These are phyloP conservation scores for Rutstroemia sp. DNA, from an alignment of 2,329 filamentous ascomycete genomes.

Conservation along the genomic window DNA sequence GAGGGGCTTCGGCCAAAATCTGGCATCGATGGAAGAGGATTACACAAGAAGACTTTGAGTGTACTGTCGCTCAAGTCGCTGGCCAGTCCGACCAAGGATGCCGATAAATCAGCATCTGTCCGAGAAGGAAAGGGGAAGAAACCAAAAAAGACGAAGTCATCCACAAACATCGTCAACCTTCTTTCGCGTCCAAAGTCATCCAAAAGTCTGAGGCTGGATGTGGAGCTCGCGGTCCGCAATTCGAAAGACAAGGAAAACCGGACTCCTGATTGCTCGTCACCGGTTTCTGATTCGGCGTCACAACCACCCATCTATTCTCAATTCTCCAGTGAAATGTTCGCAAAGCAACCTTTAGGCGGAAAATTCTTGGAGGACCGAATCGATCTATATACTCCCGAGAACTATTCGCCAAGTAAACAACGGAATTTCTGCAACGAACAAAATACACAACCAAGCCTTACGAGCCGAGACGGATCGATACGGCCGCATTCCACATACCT, in stretches of 20 bases:
- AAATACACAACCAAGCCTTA: slow-evolving; percentile 22
- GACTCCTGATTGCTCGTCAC: slow-evolving; percentile 44
- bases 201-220: slow-evolving; percentile 52
- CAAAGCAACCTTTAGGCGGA: slow-evolving; percentile 32
- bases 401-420: slow-evolving; percentile 27
- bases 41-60: slow-evolving; percentile 39
- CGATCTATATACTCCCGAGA: slow-evolving; percentile 27
- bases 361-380: slow-evolving; percentile 31
- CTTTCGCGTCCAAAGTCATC: slow-evolving; percentile 68
- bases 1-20: slow-evolving; percentile 27
- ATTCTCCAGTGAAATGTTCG: slow-evolving; percentile 44
- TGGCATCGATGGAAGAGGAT: slow-evolving; percentile 31
- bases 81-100: slow-evolving; percentile 26
- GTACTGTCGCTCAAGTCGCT: slow-evolving; percentile 39
- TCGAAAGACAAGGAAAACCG: slow-evolving; percentile 76
- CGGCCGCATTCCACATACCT: slow-evolving; percentile 28
- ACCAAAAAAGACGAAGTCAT: slow-evolving; percentile 73
- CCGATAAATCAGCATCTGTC: slow-evolving; percentile 33
- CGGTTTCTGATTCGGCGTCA: slow-evolving; percentile 33
- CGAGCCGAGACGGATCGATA: slow-evolving; percentile 16
- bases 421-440: slow-evolving; percentile 24
- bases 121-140: slow-evolving; percentile 40
- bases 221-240: slow-evolving; percentile 43
- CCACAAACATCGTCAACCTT: slow-evolving; percentile 71
- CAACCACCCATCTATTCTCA: slow-evolving; percentile 75